These are phyloP conservation scores for Lojkania enalia DNA, from an alignment of 2,329 filamentous ascomycete species.

Conservation along the genomic window DNA sequence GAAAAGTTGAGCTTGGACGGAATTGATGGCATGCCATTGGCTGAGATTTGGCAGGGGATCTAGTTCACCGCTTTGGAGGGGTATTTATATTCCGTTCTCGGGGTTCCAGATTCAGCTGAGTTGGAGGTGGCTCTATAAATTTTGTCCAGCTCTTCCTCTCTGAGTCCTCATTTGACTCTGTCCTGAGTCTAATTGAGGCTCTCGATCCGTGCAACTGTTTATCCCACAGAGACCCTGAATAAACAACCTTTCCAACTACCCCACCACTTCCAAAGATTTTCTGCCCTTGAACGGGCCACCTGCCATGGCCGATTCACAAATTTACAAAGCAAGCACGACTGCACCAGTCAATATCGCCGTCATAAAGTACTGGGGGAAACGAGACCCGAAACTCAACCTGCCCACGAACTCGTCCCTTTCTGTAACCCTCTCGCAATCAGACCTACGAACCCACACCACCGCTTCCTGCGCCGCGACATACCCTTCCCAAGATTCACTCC, in stretches of 20 bases:
- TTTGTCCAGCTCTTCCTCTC: too few species aligned
- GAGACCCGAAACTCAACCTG: constrained; percentile 89
- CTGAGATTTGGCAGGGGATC: not conserved
- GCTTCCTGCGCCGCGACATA: constrained; percentile 83
- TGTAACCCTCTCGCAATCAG: constrained; percentile 90
- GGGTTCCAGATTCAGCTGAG: not conserved
- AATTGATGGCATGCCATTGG: not conserved
- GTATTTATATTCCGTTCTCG: constrained; percentile 11
- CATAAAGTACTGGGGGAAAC: constrained; percentile 99
- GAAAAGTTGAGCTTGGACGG: constrained; percentile 29
- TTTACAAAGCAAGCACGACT: constrained; percentile 93
- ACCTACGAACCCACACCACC: constrained; percentile 93
- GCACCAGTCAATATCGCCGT: constrained; percentile 98
- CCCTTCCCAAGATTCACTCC: constrained; percentile 68
- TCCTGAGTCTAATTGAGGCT: not conserved
- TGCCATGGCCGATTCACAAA: constrained; percentile 47
- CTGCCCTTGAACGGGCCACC: constrained; percentile 2
- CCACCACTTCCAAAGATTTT: constrained; percentile 12
- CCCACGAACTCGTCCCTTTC: constrained; percentile 98
- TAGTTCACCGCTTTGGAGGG: constrained; percentile 23
- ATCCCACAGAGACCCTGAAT: constrained; percentile 32
- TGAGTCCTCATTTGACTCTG: too few species aligned
- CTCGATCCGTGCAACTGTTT: not conserved
- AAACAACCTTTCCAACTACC: constrained; percentile 21
- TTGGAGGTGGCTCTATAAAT: too few species aligned